These are phyloP conservation scores for Wickerhamiella hasegawae DNA, from an alignment of 805 yeast species.

Conservation along the genomic window DNA sequence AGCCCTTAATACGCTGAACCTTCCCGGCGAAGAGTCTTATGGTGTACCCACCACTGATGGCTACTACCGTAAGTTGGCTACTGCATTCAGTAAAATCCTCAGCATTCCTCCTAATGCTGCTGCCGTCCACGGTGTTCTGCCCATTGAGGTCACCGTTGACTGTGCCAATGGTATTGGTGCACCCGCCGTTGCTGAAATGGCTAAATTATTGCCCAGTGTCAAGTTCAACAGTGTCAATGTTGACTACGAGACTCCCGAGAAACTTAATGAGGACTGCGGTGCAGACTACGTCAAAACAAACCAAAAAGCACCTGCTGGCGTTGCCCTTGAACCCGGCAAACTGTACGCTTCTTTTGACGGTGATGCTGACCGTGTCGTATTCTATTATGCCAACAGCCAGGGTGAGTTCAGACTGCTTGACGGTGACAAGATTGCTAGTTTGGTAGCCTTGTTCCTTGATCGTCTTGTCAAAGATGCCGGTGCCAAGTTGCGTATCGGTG, in stretches of 20 bases:
- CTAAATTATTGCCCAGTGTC: constrained; percentile 23
- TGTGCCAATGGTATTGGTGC: constrained; percentile 98
- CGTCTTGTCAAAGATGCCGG: constrained; percentile 32
- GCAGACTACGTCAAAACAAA: constrained; percentile 91
- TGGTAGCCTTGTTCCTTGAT: constrained; percentile 53
- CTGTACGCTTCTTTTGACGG: constrained; percentile 85
- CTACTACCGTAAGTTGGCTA: constrained; percentile 48
- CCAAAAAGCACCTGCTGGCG: constrained; percentile 57
- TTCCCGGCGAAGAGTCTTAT: constrained; percentile 25
- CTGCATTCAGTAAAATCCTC: constrained; percentile 33
- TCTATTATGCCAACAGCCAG: constrained; percentile 29
- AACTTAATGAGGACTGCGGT: constrained; percentile 70
- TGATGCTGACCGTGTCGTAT: constrained; percentile 89
- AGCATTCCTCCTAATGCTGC: constrained; percentile 17
- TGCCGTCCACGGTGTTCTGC: constrained; percentile 14
- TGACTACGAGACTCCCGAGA: constrained; percentile 34
- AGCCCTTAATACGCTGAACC: constrained; percentile 40
- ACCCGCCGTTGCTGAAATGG: constrained; percentile 41
- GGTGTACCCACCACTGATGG: constrained; percentile 53
- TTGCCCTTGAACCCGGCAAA: constrained; percentile 29
- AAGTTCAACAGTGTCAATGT: constrained; percentile 28
- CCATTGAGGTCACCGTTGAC: constrained; percentile 48
- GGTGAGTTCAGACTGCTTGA: constrained; percentile 36
- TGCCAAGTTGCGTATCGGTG: constrained; percentile 41
- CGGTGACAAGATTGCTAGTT: constrained; percentile 85